Evolutionary conservation across 2,329 filamentous ascomycete species (phyloP).

Genomic region (Fusarium nematophilum): DNA sequence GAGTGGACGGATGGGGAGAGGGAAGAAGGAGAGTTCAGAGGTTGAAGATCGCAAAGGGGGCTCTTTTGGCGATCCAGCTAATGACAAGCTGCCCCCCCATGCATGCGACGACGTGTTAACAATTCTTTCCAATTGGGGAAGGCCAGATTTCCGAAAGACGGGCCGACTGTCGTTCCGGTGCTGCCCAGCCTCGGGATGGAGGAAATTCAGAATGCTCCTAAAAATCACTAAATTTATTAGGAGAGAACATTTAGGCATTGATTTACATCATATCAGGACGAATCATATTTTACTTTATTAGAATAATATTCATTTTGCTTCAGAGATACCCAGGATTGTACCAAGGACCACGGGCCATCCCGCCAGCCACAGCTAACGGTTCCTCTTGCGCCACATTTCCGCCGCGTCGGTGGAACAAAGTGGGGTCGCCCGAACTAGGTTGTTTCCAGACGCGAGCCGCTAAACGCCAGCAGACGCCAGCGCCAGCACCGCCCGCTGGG

Average conservation of each 20-base stretch:
- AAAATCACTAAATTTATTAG: too few relatives aligned
- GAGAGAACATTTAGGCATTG: too few relatives aligned
- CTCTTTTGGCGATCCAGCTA: slow-evolving; percentile 30
- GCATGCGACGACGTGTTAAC: slow-evolving; percentile 40
- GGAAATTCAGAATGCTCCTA: too few relatives aligned
- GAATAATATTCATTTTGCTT: too few relatives aligned
- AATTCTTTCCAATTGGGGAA: slow-evolving; percentile 36
- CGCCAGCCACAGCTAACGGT: slow-evolving; percentile 4
- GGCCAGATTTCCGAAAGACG: slow-evolving; percentile 26
- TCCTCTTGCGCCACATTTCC: slow-evolving; percentile 1
- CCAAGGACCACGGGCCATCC: too few relatives aligned
- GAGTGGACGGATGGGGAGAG: slow-evolving; percentile 12
- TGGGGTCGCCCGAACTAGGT: slow-evolving; percentile 21
- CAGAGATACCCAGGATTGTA: too few relatives aligned
- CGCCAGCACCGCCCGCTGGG: slow-evolving; percentile 21
- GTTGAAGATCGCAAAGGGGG: slow-evolving; percentile 33
- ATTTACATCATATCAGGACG: too few relatives aligned
- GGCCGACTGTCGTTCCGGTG: slow-evolving; percentile 27
- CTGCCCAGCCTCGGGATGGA: too few relatives aligned
- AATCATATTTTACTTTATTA: too few relatives aligned
- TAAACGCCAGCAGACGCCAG: slow-evolving; percentile 31
- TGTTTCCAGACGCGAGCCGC: slow-evolving; percentile 38
- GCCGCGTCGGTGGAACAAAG: slow-evolving; percentile 13
- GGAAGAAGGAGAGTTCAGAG: slow-evolving; percentile 35
- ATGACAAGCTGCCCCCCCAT: slow-evolving; percentile 35